Conservation (phyloP, 2,329 filamentous ascomycete species). For the Fusarium sp. region DNA sequence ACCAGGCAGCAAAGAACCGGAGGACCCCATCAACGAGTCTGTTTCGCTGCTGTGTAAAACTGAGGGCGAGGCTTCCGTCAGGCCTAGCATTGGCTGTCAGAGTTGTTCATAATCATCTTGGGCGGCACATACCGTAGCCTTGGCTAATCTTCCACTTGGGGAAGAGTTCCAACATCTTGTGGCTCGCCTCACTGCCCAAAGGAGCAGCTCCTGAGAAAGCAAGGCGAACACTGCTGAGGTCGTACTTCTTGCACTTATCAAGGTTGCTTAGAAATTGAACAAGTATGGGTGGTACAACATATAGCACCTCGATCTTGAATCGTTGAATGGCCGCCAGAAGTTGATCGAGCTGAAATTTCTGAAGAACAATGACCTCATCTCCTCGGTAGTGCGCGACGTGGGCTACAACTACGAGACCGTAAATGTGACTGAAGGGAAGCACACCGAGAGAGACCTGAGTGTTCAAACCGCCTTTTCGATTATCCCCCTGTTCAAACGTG, state of each 20-base stretch:
- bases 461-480: slow-evolving; percentile 51
- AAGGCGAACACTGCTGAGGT: slow-evolving; percentile 26
- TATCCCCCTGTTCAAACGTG: slow-evolving; percentile 54
- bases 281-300: slow-evolving; percentile 32
- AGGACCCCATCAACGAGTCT: slow-evolving; percentile 78
- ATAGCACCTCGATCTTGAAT: slow-evolving; percentile 34
- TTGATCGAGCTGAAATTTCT: slow-evolving; percentile 77
- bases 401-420: slow-evolving; percentile 78
- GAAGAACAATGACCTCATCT: slow-evolving; percentile 78
- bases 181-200: slow-evolving; percentile 75
- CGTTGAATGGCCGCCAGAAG: slow-evolving; percentile 58
- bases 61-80: slow-evolving; percentile 80
- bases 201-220: slow-evolving; percentile 68
- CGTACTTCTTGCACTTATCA: slow-evolving; percentile 24
- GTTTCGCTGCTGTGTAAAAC: slow-evolving; percentile 66
- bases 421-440: slow-evolving; percentile 85
- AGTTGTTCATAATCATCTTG: background rate
- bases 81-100: slow-evolving; percentile 56
- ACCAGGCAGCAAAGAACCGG: slow-evolving; percentile 74
- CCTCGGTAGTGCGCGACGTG: slow-evolving; percentile 77
- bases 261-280: slow-evolving; percentile 18
- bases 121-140: slow-evolving; percentile 71
- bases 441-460: slow-evolving; percentile 70
- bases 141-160: slow-evolving; percentile 76
- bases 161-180: slow-evolving; percentile 71